These are phyloP conservation scores for Zoysia japonica DNA, from an alignment of 176 grass and related monocot species.

Conservation along the genomic window DNA sequence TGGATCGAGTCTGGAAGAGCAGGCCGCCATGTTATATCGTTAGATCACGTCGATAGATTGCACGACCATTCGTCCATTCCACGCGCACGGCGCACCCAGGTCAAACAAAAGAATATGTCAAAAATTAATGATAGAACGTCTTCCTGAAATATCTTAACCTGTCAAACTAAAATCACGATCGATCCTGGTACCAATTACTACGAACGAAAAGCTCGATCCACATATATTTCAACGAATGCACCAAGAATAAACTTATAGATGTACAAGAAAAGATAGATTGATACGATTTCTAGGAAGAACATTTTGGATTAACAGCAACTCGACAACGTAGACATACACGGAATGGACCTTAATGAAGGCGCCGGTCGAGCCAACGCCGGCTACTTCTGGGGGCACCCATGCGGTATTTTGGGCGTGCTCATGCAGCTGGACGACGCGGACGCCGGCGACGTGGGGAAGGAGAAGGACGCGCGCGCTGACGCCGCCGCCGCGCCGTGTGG, in stretches of 20 bases:
- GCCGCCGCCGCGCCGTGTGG: constrained; percentile 22
- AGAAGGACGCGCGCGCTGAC: constrained; percentile 42
- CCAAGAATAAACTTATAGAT: background rate
- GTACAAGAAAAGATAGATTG: background rate
- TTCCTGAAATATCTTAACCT: background rate
- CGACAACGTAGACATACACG: background rate
- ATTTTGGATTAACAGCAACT: background rate
- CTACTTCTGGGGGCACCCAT: constrained; percentile 5
- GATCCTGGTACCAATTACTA: constrained; percentile 7
- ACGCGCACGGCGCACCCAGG: background rate
- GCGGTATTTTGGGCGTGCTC: constrained; percentile 53
- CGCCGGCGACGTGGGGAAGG: constrained; percentile 51
- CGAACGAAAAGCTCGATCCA: background rate
- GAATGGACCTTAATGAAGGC: background rate
- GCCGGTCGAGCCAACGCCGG: background rate
- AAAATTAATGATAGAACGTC: background rate
- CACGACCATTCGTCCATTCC: background rate
- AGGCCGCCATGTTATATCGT: constrained; percentile 1
- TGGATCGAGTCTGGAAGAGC: background rate
- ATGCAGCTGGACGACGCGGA: constrained; percentile 50
- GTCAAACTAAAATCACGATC: background rate
- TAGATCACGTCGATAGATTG: constrained; percentile 40
- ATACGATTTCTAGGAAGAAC: background rate
- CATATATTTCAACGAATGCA: background rate
- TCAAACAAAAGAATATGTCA: background rate